Base-by-base conservation (phyloP, 1,284 basidiomycete genomes). In the Malassezia brasiliensis region DNA sequence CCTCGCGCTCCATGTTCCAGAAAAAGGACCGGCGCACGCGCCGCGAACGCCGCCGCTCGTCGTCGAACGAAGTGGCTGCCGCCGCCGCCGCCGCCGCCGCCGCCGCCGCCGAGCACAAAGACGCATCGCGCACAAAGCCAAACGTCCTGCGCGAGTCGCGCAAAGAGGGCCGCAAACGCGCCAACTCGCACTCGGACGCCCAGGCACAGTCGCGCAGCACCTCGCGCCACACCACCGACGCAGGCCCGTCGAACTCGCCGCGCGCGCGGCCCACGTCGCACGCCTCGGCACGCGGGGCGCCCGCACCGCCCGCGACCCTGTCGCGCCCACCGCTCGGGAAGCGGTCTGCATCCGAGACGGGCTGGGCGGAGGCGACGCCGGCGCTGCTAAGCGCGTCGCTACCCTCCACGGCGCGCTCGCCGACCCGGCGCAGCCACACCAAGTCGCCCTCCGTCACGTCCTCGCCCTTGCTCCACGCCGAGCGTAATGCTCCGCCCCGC, bases 181-280 rank as follows among this genome's bases (percentile, higher is more conserved):
- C 47, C 47, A 48, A 38, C 14, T 48, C 47, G 9, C 47, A 48
- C 31, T 48, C 47, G 15, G 47, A 48, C 7, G 34, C 38, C 22
- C 17, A 48, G 3, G 45, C 31, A 14, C 31, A 34, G 35, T 19
- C 42, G 32, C 32, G 45, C 30, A 20, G 22, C 17, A 19, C 38
- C 17, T 42, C 40, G 25, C 40, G 40, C 30, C 40, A 17, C 17
- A 17, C 40, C 20, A 42, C 31, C 17, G 45, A 47, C 35, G 45
- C 30, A 8, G 32, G 45, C 1, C 31, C 45, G 8, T 34, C 32
- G 1, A 47, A 19, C 25, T 10, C 31, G 1, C 35, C 45, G 17
- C 31, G 31, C 6, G 31, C 28, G 11, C 32, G 15, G 20, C 15
- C 20, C 4, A 14, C 47, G 28, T 12, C 47, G 37, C 34, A 17